A percentile compares a stretch with the other conserved stretches of the same genome.
These are phyloP conservation scores for Straminergon stramineum DNA, from an alignment of 225 moss, liverwort and hornwort genomes.

Conservation along the genomic window DNA sequence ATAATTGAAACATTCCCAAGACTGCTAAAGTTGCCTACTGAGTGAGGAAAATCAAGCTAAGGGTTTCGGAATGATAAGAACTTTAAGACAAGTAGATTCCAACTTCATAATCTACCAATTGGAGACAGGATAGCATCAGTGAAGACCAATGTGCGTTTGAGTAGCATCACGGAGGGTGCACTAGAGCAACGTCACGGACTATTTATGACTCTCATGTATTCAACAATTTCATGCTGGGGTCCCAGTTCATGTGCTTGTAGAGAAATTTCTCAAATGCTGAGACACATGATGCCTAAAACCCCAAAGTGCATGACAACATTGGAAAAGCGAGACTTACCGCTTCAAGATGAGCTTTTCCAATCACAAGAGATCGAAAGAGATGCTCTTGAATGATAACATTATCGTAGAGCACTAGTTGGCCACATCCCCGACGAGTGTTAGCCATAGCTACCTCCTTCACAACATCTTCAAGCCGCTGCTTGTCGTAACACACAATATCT, in stretches of 20 bases:
- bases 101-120: not conserved
- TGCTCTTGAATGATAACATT: conserved; percentile 21
- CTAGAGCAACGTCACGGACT: not conserved
- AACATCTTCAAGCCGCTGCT: conserved; percentile 23
- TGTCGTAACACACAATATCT: conserved; percentile 30
- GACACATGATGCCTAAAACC: not conserved
- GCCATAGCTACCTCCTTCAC: conserved; percentile 43
- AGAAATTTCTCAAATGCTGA: not conserved
- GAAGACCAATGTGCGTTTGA: not conserved
- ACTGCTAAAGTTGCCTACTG: not conserved
- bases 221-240: not conserved
- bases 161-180: not conserved
- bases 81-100: not conserved
- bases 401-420: conserved; percentile 37
- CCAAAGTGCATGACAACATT: not conserved
- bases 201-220: not conserved
- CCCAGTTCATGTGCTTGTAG: not conserved
- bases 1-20: not conserved
- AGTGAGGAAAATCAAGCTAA: not conserved
- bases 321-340: conserved; percentile 15
- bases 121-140: not conserved
- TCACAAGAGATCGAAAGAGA: conserved; percentile 22
- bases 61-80: not conserved
- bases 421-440: conserved; percentile 10
- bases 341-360: conserved; percentile 32